phyloP scores from a whole-genome alignment of 257 asterid genomes.

The Salvia miltiorrhiza region DNA sequence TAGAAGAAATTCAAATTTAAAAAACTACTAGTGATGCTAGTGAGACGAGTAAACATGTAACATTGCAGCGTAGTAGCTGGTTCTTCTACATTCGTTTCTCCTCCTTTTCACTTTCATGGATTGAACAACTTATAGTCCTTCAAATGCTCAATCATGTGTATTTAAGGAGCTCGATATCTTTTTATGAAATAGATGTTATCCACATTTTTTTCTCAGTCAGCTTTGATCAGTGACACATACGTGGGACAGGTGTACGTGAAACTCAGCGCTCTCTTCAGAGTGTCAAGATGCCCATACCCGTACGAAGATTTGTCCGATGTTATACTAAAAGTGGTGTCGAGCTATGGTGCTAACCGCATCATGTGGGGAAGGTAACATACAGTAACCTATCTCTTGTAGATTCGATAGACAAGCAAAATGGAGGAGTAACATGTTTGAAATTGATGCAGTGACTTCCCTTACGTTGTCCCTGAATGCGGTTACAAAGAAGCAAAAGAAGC shows the following conservation, averaged over 20 bases:
- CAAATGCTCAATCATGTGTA: no score
- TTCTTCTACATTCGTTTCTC: no score
- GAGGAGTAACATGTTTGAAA: background rate
- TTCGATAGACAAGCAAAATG: background rate
- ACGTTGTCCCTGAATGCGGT: constrained; percentile 64
- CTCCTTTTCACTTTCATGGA: no score
- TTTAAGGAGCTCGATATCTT: no score
- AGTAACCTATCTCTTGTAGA: background rate
- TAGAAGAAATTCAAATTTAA: background rate
- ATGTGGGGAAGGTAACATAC: constrained; percentile 91
- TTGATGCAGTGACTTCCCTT: constrained; percentile 74
- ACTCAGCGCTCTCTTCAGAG: constrained; percentile 73
- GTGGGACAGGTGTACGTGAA: constrained; percentile 64
- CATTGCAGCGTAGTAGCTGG: no score
- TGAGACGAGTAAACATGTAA: no score
- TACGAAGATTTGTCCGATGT: constrained; percentile 51
- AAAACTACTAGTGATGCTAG: background rate
- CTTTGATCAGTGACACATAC: background rate
- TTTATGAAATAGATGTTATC: no score
- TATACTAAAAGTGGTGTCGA: constrained; percentile 48
- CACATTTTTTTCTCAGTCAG: no score
- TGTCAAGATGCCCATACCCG: constrained; percentile 62
- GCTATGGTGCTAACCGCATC: constrained; percentile 70
- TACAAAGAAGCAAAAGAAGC: constrained; percentile 78
- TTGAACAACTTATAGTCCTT: no score